Evolutionary conservation across 1,284 basidiomycete genomes (phyloP).

Genomic region (Meira nashicola): DNA sequence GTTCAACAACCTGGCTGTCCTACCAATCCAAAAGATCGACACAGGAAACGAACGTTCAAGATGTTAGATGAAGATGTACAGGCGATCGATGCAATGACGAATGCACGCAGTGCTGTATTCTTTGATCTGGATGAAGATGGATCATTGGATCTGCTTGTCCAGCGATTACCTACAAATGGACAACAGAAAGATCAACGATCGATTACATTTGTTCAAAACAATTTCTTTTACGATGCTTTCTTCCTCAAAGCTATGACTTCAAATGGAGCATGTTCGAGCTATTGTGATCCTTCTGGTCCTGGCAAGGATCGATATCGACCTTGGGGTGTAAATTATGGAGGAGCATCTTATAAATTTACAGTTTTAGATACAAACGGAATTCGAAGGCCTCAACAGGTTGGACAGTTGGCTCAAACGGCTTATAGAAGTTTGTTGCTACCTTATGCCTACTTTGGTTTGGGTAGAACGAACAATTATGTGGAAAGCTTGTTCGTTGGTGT

Average conservation of each 20-base stretch:
- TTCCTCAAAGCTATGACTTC: slow-evolving; percentile 82
- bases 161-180: slow-evolving; percentile 57
- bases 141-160: slow-evolving; percentile 84
- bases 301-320: slow-evolving; percentile 66
- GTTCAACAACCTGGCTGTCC: slow-evolving; percentile 18
- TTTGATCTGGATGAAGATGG: slow-evolving; percentile 96
- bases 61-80: slow-evolving; percentile 58
- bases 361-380: slow-evolving; percentile 86
- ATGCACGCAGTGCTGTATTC: slow-evolving; percentile 75
- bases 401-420: slow-evolving; percentile 83
- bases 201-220: slow-evolving; percentile 86
- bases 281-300: slow-evolving; percentile 54
- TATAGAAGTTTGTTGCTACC: slow-evolving; percentile 85
- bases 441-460: slow-evolving; percentile 92
- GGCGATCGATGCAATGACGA: slow-evolving; percentile 65
- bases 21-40: slow-evolving; percentile 16
- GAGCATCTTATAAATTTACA: slow-evolving; percentile 95
- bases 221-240: slow-evolving; percentile 97
- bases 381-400: slow-evolving; percentile 85
- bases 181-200: slow-evolving; percentile 27
- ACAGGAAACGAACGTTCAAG: slow-evolving; percentile 20
- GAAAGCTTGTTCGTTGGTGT: slow-evolving; percentile 59
- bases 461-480: slow-evolving; percentile 99
- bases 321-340: slow-evolving; percentile 86
- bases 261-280: slow-evolving; percentile 55